Percentiles rank a stretch among this genome's conserved stretches.
These are phyloP conservation scores for Raffaelea arxii DNA, from an alignment of 2,329 filamentous ascomycete species.

Conservation along the genomic window DNA sequence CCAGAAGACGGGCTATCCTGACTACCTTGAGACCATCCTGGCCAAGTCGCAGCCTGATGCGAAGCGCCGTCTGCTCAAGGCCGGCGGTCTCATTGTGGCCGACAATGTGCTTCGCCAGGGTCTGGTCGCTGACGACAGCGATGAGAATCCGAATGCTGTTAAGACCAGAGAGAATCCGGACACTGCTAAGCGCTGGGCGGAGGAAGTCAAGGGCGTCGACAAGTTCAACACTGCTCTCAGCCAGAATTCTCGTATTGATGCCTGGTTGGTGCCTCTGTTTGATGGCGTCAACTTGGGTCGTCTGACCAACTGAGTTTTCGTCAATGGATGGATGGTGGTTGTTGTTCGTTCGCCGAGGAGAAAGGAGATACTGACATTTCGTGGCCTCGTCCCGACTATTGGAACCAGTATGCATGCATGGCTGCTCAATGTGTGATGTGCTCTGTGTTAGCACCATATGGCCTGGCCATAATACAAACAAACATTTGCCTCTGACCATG, in stretches of 20 bases:
- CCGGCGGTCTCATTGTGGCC: conserved; percentile 40
- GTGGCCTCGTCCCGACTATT: no score
- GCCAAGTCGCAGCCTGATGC: conserved; percentile 28
- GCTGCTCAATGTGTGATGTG: no score
- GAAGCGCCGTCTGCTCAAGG: conserved; percentile 31
- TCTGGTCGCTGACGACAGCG: conserved; percentile 31
- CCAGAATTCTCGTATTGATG: conserved; percentile 21
- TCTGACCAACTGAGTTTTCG: conserved; percentile 15
- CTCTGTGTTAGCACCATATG: no score
- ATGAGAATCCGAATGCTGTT: conserved; percentile 19
- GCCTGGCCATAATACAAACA: no score
- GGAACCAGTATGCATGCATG: no score
- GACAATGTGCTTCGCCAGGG: conserved; percentile 44
- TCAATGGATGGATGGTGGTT: no score
- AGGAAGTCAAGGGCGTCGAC: conserved; percentile 17
- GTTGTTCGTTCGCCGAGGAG: no score
- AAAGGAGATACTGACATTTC: no score
- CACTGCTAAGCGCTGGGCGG: no score
- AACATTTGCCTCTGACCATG: neutral
- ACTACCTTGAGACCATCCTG: conserved; percentile 36
- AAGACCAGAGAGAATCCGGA: conserved; percentile 7
- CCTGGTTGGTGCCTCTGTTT: conserved; percentile 27
- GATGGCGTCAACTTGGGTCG: conserved; percentile 25
- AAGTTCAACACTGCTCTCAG: conserved; percentile 25
- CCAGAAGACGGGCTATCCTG: conserved; percentile 40